Base-by-base conservation (phyloP, 768 basidiomycete species). In the Cyclocybe aegerita region DNA sequence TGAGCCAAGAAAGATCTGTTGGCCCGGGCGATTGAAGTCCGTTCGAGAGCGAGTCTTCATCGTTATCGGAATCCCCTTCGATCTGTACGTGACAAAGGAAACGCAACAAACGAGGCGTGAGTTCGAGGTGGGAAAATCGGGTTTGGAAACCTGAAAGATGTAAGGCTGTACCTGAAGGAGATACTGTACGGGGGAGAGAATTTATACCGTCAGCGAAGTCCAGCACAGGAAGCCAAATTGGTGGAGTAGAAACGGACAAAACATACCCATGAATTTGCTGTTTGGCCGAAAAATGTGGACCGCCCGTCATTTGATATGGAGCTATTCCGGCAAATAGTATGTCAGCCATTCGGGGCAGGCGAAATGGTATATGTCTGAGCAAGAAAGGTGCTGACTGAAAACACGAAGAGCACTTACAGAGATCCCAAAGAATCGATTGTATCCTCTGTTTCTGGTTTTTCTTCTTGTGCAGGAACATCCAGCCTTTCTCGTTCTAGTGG, bases 261-360 rank as follows among this genome's bases (percentile, higher is more conserved):
- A 64, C 80, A 60, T 67, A 87, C 85, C 80, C 83, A 86, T 53
- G 85, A 82, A 60, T 82, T 88, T 17, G 85, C 84, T 23, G 82
- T 77, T 46, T 74, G 74, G 16, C 85, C 85, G 63, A 78, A 86
- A 64, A 86, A 88, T 31, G 79, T 82, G 4, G 82, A 78, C 39
- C 80, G 77, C 23, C 84, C 85, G 16, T 74, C 74, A 49, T 82
- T 78, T 7, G 81, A 81, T 50, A 88, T 81, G 37, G 82, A 81
- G 52, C 85, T 86, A 46, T 29, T 39, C 31, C 15, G 34, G 35
- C 36, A 17, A 40, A 14, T 33, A 49, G 60, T 34, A 47, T 30
- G 38, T 48, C 52, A 58, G 50, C 49, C 45, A 55, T 48, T 47
- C 32, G 52, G 39, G 29, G 8, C 17, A 52, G 46, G 15, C 37